These are phyloP conservation scores for Fusarium haematococcum DNA, from an alignment of 2,329 filamentous ascomycete genomes.

Conservation along the genomic window DNA sequence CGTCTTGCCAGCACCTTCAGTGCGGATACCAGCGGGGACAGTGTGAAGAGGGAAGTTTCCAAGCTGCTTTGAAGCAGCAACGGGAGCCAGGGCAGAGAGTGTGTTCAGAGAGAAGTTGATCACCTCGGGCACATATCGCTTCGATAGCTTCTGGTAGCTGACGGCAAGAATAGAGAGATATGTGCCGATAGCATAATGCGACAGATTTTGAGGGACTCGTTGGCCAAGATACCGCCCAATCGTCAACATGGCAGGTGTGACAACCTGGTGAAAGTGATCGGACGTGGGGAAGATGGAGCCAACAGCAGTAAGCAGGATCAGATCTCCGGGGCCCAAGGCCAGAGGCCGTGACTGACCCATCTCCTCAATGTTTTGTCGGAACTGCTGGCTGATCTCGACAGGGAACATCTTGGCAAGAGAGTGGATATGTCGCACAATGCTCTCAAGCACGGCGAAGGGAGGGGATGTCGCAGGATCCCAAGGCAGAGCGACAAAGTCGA, in stretches of 20 bases:
- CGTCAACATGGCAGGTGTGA: constrained; percentile 89
- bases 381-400: constrained; percentile 79
- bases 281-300: constrained; percentile 91
- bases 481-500: constrained; percentile 70
- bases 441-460: constrained; percentile 79
- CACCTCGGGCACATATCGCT: constrained; percentile 90
- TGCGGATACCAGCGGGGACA: constrained; percentile 62
- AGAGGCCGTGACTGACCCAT: constrained; percentile 63
- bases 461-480: constrained; percentile 58
- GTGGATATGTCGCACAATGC: constrained; percentile 88
- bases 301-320: constrained; percentile 86
- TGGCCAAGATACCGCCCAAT: constrained; percentile 87
- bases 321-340: constrained; percentile 73
- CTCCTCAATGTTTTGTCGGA: constrained; percentile 78
- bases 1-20: constrained; percentile 57
- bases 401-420: constrained; percentile 90
- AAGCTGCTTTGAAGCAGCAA: constrained; percentile 57
- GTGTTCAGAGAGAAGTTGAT: constrained; percentile 85
- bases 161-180: constrained; percentile 84
- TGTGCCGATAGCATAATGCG: constrained; percentile 78
- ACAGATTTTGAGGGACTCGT: constrained; percentile 72
- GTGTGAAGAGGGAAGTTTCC: constrained; percentile 73
- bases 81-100: constrained; percentile 74
- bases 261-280: constrained; percentile 96
- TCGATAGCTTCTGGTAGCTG: constrained; percentile 85